Percentiles rank a stretch among this genome's conserved stretches.
These are phyloP conservation scores for Lasiosphaeria hispida DNA, from an alignment of 495 filamentous ascomycete species.

Conservation along the genomic window DNA sequence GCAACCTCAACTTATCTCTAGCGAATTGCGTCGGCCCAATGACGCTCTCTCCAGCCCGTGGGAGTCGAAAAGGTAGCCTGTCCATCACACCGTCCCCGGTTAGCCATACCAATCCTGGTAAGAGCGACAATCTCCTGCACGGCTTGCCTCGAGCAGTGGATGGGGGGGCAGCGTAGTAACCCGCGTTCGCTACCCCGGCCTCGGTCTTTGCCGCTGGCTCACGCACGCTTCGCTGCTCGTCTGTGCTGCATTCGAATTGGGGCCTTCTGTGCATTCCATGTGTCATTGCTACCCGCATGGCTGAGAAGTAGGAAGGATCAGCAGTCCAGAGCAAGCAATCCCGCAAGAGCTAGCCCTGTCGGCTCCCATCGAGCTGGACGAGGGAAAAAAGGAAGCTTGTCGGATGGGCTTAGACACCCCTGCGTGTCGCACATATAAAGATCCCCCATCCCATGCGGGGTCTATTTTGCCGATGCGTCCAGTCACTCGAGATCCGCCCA, in stretches of 20 bases:
- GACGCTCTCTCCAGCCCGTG: not conserved
- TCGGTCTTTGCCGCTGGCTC: slow-evolving; percentile 19
- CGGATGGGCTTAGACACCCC: not conserved
- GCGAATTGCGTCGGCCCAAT: slow-evolving; percentile 6
- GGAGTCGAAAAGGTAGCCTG: not conserved
- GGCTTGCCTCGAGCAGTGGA: not conserved
- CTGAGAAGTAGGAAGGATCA: slow-evolving; percentile 11
- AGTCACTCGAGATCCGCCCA: slow-evolving; percentile 1
- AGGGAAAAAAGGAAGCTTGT: slow-evolving; percentile 1
- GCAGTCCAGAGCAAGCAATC: slow-evolving; percentile 8
- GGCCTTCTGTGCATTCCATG: slow-evolving; percentile 20
- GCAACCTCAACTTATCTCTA: slow-evolving; percentile 12
- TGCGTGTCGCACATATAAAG: slow-evolving; percentile 21
- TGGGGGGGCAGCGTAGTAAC: slow-evolving; percentile 1
- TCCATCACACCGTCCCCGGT: slow-evolving; percentile 5
- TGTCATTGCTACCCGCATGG: slow-evolving; percentile 25
- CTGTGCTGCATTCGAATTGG: slow-evolving; percentile 1
- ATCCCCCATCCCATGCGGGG: slow-evolving; percentile 1
- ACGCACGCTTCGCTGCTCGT: not conserved
- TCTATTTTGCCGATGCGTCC: not conserved
- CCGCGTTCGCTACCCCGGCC: slow-evolving; percentile 13
- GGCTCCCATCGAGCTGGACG: not conserved
- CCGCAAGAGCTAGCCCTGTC: not conserved
- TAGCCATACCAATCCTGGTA: slow-evolving; percentile 1
- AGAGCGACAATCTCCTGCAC: slow-evolving; percentile 5